A percentile compares a stretch with the other conserved stretches of the same genome.
phyloP scores from a whole-genome alignment of 345 rosid genomes.

The Luvunga scandens region DNA sequence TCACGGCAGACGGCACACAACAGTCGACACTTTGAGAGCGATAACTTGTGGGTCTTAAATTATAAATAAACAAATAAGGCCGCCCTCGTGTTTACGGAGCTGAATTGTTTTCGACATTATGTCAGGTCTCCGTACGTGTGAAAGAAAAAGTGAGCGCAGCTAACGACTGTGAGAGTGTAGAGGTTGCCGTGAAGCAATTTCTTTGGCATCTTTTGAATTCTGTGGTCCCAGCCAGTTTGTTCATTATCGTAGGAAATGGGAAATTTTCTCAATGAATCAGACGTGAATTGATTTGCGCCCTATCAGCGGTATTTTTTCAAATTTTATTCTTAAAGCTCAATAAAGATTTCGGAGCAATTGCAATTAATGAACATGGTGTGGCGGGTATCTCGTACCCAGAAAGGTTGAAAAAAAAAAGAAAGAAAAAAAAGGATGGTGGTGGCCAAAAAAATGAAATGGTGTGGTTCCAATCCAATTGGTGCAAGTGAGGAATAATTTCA shows the following conservation, averaged over 20 bases:
- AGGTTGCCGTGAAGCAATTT: neutral
- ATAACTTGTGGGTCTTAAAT: neutral
- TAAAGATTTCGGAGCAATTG: neutral
- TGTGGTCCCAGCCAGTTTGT: neutral
- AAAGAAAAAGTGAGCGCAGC: neutral
- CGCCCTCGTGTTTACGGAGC: too few relatives aligned
- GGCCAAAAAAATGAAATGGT: neutral
- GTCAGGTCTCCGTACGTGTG: too few relatives aligned
- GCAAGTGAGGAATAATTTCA: constrained; percentile 6
- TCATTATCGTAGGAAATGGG: neutral
- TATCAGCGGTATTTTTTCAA: neutral
- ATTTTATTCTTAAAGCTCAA: neutral
- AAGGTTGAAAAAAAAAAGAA: neutral
- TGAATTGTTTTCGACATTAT: too few relatives aligned
- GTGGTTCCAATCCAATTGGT: neutral
- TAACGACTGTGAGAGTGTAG: neutral
- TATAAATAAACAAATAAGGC: too few relatives aligned
- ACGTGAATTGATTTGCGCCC: neutral
- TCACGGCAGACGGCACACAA: neutral
- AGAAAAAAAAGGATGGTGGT: too few relatives aligned
- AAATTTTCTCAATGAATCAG: neutral
- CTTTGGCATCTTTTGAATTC: neutral
- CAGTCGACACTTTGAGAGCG: neutral
- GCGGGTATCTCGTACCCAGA: neutral
- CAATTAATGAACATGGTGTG: neutral